Base-by-base conservation (phyloP, 805 yeast species). In the Sugiyamaella lignohabitans region DNA sequence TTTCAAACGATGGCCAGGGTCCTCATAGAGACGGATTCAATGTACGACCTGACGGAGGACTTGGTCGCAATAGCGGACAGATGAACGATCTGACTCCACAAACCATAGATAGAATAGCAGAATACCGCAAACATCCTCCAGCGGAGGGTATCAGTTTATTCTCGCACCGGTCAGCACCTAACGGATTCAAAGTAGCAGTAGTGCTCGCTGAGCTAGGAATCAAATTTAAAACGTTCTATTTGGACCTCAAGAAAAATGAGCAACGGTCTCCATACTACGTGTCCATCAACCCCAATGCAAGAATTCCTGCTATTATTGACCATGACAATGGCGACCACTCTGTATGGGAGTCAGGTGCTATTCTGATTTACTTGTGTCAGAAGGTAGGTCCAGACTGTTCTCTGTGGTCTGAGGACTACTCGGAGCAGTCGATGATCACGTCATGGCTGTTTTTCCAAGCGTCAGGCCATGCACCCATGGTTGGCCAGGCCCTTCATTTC, bases 381-480 rank as follows among this genome's bases (percentile, higher is more conserved):
- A 47, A 59, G 51, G 47, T 71, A 44, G 77, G 79, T 23, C 85
- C 85, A 5, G 72, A 72, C 34, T 84, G 91, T 57, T 72, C 85
- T 6, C 74, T 87, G 45, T 91, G 95, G 87, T 80, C 94, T 2
- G 81, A 78, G 45, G 83, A 82, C 59, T 62, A 83, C 45, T 72
- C 78, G 11, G 95, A 87, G 53, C 96, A 87, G 68, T 74, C 89
- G 2, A 91, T 84, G 62, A 87, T 89, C 48, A 75, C 79, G 50
- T 78, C 88, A 4, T 89, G 97, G 96, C 72, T 91, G 34, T 89
- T 87, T 60, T 89, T 89, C 72, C 98, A 89, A 67, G 87, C 96
- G 2, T 84, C 94, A 3, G 97, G 98, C 4, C 97, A 88, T 63
- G 95, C 97, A 0, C 96, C 97, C n/a, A 89, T 89, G 95, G 85